Evolutionary conservation across 2,329 filamentous ascomycete species (phyloP).

Genomic region (Aspergillus ibericus): DNA sequence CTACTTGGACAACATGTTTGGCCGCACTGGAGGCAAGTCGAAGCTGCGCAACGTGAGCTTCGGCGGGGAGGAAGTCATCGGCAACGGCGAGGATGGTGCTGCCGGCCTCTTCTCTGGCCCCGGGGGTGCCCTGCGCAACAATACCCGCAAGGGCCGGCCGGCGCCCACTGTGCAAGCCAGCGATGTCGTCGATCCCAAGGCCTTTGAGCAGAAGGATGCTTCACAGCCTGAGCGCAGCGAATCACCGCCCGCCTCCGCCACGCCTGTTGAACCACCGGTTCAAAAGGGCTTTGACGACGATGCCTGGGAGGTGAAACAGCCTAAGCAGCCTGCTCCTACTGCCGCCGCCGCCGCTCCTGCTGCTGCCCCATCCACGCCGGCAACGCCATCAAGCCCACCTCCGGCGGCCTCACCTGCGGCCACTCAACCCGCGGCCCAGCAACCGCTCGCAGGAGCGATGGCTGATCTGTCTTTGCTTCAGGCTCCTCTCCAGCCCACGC

Average conservation of each 20-base stretch:
- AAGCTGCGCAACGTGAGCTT: slow-evolving; percentile 58
- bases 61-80: slow-evolving; percentile 53
- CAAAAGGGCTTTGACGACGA: slow-evolving; percentile 84
- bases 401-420: slow-evolving; percentile 36
- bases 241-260: slow-evolving; percentile 52
- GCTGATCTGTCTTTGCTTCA: slow-evolving; percentile 66
- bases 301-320: slow-evolving; percentile 93
- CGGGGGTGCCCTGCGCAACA: slow-evolving; percentile 87
- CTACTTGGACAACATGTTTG: slow-evolving; percentile 76
- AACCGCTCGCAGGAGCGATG: slow-evolving; percentile 66
- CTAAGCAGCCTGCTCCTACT: slow-evolving; percentile 54
- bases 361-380: slow-evolving; percentile 27
- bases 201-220: slow-evolving; percentile 67
- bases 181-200: slow-evolving; percentile 83
- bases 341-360: slow-evolving; percentile 43
- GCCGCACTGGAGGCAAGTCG: slow-evolving; percentile 58
- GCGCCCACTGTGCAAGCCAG: slow-evolving; percentile 82
- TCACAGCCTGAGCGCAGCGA: slow-evolving; percentile 44
- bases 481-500: slow-evolving; percentile 58
- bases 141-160: slow-evolving; percentile 88
- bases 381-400: slow-evolving; percentile 28
- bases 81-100: slow-evolving; percentile 59
- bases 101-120: slow-evolving; percentile 87
- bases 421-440: slow-evolving; percentile 25
- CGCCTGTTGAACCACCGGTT: slow-evolving; percentile 49